Evolutionary conservation across 257 asterid genomes (phyloP).

Genomic region (Salvia miltiorrhiza): DNA sequence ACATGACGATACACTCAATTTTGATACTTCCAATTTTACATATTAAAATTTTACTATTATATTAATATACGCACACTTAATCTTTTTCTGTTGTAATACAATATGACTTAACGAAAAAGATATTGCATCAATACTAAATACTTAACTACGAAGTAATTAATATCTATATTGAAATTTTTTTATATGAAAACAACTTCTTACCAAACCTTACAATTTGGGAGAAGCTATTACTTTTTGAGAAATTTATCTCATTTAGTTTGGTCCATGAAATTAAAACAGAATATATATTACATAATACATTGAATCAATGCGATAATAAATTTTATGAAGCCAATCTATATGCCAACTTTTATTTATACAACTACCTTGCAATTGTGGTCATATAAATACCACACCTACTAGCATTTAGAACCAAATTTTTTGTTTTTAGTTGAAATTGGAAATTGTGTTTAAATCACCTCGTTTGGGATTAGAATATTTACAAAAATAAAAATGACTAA

Average conservation of each 20-base stretch:
- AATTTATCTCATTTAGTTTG: no score
- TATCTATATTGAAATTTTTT: background rate
- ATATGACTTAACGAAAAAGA: background rate
- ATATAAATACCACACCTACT: slow-evolving; percentile 4
- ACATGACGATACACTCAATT: no score
- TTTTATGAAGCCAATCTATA: background rate
- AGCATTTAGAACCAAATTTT: background rate
- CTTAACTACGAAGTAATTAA: background rate
- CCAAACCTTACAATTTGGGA: background rate
- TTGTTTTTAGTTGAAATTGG: no score
- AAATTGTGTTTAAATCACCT: no score
- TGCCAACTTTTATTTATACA: slow-evolving; percentile 7
- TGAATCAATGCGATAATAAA: background rate
- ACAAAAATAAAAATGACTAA: no score
- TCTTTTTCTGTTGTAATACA: background rate
- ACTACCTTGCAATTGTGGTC: background rate
- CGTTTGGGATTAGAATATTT: no score
- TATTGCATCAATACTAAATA: background rate
- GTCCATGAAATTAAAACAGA: no score
- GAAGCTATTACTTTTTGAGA: background rate
- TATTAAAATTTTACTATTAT: no score
- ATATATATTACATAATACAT: no score
- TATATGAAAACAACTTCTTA: slow-evolving; percentile 8
- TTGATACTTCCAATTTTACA: no score
- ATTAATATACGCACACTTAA: no score